phyloP scores from a whole-genome alignment of 208 protist species.

The Entamoeba moshkovskii region DNA sequence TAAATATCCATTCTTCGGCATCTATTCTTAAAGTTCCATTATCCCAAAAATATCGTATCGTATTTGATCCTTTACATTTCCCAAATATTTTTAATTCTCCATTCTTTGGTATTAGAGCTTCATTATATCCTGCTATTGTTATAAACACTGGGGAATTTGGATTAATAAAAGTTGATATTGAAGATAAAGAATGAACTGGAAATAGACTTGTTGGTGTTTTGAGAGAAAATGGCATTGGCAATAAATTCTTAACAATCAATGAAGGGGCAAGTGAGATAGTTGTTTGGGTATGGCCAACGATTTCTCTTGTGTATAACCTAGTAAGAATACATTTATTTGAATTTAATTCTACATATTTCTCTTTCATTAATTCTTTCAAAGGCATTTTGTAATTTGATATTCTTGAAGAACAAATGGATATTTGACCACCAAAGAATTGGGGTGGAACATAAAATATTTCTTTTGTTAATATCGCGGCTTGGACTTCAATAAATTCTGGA shows the following conservation, averaged over 20 bases:
- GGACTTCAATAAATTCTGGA: not conserved
- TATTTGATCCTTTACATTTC: not conserved
- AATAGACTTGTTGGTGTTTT: not conserved
- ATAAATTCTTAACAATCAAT: not conserved
- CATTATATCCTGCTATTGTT: not conserved
- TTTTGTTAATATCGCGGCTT: not conserved
- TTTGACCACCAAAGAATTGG: not conserved
- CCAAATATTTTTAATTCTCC: not conserved
- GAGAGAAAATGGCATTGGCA: not conserved
- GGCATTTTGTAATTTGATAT: not conserved
- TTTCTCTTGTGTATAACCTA: not conserved
- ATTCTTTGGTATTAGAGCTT: not conserved
- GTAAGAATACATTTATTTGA: not conserved
- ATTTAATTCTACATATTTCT: not conserved
- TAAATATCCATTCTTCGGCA: not conserved
- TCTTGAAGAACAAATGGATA: not conserved
- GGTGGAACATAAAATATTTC: not conserved
- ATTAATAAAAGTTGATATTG: not conserved
- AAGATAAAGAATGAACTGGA: not conserved
- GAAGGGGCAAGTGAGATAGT: not conserved
- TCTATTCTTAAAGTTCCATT: not conserved
- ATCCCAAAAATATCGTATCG: not conserved
- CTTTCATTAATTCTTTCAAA: not conserved
- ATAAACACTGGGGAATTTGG: not conserved
- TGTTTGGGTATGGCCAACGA: not conserved